Base-by-base conservation (phyloP, 2,329 filamentous ascomycete species). In the Talaromyces marneffei region DNA sequence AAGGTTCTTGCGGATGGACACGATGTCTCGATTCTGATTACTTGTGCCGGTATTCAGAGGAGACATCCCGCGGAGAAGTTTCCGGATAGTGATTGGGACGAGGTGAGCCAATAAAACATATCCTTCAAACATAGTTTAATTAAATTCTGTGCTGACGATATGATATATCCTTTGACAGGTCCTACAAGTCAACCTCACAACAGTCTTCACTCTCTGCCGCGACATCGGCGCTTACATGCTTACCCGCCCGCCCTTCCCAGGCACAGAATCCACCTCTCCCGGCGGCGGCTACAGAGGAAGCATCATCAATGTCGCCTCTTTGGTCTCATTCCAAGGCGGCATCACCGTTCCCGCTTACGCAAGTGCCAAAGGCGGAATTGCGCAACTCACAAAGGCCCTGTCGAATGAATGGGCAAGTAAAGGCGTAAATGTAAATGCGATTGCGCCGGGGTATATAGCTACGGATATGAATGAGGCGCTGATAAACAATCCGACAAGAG, bases 381-480 rank as follows among this genome's bases (percentile, higher is more conserved):
- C 85, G 5, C 90, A 94, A 77, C 76, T 93, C 60, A 92, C 90
- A 53, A 92, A 92, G 77, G 86, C 87, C 42, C 80, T 95, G 61
- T 85, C 86, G 55, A 95, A 95, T 71, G 89, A 95, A 77, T 96
- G 92, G 92, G 85, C 87, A 0, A 75, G 79, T 18, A 83, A 86
- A 69, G 91, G 91, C 2, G 82, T 96, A 62, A 90, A 84, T 0
- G 91, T 96, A 39, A 96, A 96, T 74, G 90, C 89, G 9, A 90
- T 96, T 71, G 91, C 92, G 2, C 92, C 92, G 0, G 92, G 92
- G 0, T 96, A 96, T 75, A 90, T 96, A 67, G 89, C 85, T 48
- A 96, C 92, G n/a, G 92, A 96, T 64, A 96, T 96, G 92, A 96
- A 96, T 73, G 83, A 82, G 66, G 92, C 91, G 2, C 76, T 96